Percentiles rank a stretch among this genome's conserved stretches.
phyloP scores from a whole-genome alignment of 2,329 filamentous ascomycete species.

The Cercospora sojina region DNA sequence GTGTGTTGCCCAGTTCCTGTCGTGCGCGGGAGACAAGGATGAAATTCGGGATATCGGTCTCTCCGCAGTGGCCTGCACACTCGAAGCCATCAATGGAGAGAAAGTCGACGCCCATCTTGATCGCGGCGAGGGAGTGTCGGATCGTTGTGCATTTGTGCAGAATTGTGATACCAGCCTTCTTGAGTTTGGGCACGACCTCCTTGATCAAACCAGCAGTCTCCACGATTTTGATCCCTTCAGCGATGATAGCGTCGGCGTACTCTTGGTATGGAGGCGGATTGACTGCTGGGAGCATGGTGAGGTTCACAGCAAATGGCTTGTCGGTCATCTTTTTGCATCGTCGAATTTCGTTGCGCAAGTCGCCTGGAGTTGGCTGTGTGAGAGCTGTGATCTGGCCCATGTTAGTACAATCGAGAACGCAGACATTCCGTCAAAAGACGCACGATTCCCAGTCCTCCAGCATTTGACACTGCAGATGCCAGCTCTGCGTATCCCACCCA shows the following conservation, averaged over 20 bases:
- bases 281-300: slow-evolving; percentile 85
- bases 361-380: slow-evolving; percentile 87
- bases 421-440: background rate
- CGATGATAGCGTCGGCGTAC: slow-evolving; percentile 86
- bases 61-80: slow-evolving; percentile 85
- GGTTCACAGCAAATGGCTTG: slow-evolving; percentile 84
- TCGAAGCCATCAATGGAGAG: slow-evolving; percentile 95
- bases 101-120: slow-evolving; percentile 94
- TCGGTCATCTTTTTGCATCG: slow-evolving; percentile 75
- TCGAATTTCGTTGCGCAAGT: slow-evolving; percentile 87
- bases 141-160: slow-evolving; percentile 98
- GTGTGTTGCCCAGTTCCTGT: slow-evolving; percentile 75
- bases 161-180: slow-evolving; percentile 71
- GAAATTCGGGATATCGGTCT: slow-evolving; percentile 83
- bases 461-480: slow-evolving; percentile 70
- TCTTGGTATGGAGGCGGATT: slow-evolving; percentile 86
- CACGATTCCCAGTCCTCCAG: slow-evolving; percentile 71
- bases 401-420: background rate
- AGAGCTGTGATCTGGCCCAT: slow-evolving; percentile 63
- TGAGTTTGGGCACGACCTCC: slow-evolving; percentile 82
- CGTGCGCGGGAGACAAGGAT: slow-evolving; percentile 80
- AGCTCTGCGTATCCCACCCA: slow-evolving; percentile 77
- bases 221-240: slow-evolving; percentile 85
- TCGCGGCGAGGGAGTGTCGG: slow-evolving; percentile 83
- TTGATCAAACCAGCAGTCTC: slow-evolving; percentile 86